Base-by-base conservation (phyloP, 1,139 yeast genomes). In the Candida glucosophila region DNA sequence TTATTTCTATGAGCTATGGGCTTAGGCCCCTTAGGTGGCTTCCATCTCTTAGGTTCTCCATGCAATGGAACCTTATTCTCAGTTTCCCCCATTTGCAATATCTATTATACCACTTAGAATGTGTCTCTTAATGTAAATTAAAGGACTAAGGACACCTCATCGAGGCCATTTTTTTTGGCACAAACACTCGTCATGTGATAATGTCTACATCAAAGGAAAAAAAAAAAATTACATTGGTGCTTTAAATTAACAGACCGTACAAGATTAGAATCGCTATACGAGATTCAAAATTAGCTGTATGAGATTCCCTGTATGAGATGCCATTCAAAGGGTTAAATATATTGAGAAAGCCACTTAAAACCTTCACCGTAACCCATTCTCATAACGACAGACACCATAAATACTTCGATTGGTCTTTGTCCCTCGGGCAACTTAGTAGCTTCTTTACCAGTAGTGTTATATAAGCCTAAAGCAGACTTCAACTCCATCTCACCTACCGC, bases 351-450 rank as follows among this genome's bases (percentile, higher is more conserved):
- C 96, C 95, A 86, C 67, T 81, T 81, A 72, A 86, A 85, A 37
- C 93, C 96, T 43, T 86, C 95, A 33, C 92, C 90, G 58, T 86
- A 86, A 42, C 96, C 96, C 55, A 82, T 83, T 70, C 95, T 83
- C 93, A 83, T 80, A 30, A 85, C 94, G 36, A 90, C 95, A 17
- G 95, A 85, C 57, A 95, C 90, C 97, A 92, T 90, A 59, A 76
- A 92, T 24, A 90, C 77, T 62, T 90, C 99, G 34, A 90, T 77
- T 28, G 99, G 97, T 65, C 98, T 80, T 43, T 71, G 70, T 35
- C 77, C 79, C 35, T 77, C 86, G 20, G 73, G 70, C 39, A 83
- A 65, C 47, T 78, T 77, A 37, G 77, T 77, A 37, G 76, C 77
- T 33, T 61, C 68, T 58, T 80, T 82, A 45, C 97, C 97, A 22